These are phyloP conservation scores for Maudiozyma turicensis DNA, from an alignment of 805 yeast genomes.

Conservation along the genomic window DNA sequence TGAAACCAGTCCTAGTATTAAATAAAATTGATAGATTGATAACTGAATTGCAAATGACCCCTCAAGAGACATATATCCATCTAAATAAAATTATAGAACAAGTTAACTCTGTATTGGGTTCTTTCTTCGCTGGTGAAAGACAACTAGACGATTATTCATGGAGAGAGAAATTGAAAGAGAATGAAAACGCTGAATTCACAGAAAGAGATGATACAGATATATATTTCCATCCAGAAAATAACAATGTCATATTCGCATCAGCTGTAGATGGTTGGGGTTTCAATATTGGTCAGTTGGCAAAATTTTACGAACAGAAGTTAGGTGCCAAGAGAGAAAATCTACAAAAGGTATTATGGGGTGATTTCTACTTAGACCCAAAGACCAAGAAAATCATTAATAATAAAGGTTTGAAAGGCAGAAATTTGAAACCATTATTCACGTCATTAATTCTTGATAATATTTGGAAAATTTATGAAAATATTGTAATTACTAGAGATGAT, in stretches of 20 bases:
- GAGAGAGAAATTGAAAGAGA: conserved; percentile 53
- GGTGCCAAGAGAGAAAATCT: conserved; percentile 75
- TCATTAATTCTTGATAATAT: conserved; percentile 78
- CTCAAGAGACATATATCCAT: conserved; percentile 79
- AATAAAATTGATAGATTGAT: conserved; percentile 87
- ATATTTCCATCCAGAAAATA: conserved; percentile 78
- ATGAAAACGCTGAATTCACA: conserved; percentile 42
- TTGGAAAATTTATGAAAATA: conserved; percentile 81
- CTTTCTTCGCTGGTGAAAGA: conserved; percentile 85
- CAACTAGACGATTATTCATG: conserved; percentile 77
- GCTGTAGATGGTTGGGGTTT: conserved; percentile 99
- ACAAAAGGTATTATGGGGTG: conserved; percentile 92
- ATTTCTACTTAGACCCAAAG: conserved; percentile 80
- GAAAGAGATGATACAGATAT: conserved; percentile 74
- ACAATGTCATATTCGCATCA: conserved; percentile 81
- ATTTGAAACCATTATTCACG: conserved; percentile 74
- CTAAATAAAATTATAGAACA: conserved; percentile 74
- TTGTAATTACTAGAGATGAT: conserved; percentile 52
- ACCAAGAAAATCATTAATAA: conserved; percentile 70
- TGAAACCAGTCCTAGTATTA: conserved; percentile 78
- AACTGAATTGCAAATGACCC: conserved; percentile 69
- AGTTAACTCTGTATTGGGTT: conserved; percentile 89
- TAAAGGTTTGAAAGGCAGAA: conserved; percentile 52
- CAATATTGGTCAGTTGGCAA: conserved; percentile 78
- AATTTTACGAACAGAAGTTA: conserved; percentile 71